Conservation (phyloP, 331 rosid species). For the Stylosanthes scabra region DNA sequence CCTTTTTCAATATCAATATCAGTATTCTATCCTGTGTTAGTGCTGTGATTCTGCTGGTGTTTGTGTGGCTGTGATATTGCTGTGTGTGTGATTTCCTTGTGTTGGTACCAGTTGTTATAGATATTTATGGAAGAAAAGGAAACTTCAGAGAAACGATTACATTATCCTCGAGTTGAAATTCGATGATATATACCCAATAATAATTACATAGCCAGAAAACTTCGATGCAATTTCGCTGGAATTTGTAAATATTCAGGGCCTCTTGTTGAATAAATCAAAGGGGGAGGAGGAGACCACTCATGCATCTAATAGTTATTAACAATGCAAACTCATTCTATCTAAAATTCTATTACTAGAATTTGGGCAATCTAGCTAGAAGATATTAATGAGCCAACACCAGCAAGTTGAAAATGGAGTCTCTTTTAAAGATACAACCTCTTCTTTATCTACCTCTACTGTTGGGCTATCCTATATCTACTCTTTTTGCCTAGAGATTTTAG, state of each 20-base stretch:
- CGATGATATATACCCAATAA: neutral
- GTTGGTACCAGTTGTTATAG: too few species aligned
- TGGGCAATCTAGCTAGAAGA: neutral
- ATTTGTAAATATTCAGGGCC: neutral
- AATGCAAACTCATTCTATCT: neutral
- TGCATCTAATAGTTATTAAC: neutral
- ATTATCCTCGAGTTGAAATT: neutral
- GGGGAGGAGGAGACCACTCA: neutral
- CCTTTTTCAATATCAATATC: too few species aligned
- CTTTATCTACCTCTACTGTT: neutral
- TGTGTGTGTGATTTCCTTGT: too few species aligned
- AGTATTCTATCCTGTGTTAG: too few species aligned
- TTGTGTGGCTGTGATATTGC: too few species aligned
- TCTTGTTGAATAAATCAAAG: neutral
- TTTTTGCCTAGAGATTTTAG: neutral
- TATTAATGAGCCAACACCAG: neutral
- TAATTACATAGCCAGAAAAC: neutral
- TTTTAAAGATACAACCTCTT: neutral
- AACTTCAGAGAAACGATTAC: constrained; percentile 14
- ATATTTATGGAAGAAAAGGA: too few species aligned
- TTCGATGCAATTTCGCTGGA: neutral
- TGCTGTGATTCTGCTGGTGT: too few species aligned
- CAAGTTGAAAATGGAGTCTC: neutral
- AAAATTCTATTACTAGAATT: neutral
- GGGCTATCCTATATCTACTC: neutral